Conservation (phyloP, 2,329 filamentous ascomycete species). For the Dactylellina sp. region DNA sequence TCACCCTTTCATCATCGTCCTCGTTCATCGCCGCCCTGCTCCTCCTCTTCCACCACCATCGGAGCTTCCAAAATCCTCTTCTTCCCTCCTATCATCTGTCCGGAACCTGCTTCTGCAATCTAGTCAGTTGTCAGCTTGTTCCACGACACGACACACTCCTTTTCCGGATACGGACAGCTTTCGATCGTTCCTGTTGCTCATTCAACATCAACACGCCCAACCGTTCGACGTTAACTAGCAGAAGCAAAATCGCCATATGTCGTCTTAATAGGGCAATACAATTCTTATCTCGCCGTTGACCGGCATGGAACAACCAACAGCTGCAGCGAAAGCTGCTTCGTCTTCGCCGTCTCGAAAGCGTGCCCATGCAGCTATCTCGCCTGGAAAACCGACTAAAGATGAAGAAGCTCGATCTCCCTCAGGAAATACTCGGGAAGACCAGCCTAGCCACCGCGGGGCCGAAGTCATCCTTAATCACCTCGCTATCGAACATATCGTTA, state of each 20-base stretch:
- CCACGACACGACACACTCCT: too few species aligned
- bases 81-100: not conserved
- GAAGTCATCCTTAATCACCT: constrained; percentile 49
- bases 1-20: too few species aligned
- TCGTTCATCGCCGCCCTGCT: not conserved
- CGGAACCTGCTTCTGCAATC: too few species aligned
- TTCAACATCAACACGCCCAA: too few species aligned
- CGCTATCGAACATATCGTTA: constrained; percentile 48
- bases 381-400: not conserved
- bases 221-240: too few species aligned
- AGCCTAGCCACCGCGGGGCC: constrained; percentile 29
- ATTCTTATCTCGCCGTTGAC: constrained; percentile 10
- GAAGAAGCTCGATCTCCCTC: constrained; percentile 1
- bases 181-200: too few species aligned
- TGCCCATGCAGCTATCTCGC: not conserved
- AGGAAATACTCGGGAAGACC: not conserved
- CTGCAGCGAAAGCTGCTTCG: not conserved
- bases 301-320: constrained; percentile 16
- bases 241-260: not conserved
- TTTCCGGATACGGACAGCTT: too few species aligned
- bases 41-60: not conserved
- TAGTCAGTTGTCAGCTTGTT: too few species aligned
- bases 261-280: not conserved
- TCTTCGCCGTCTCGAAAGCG: constrained; percentile 26
- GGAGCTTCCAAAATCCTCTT: not conserved